Percentiles rank a stretch among this genome's conserved stretches.
These are phyloP conservation scores for Tieghemostelium lacteum DNA, from an alignment of 78 protist species.

Conservation along the genomic window DNA sequence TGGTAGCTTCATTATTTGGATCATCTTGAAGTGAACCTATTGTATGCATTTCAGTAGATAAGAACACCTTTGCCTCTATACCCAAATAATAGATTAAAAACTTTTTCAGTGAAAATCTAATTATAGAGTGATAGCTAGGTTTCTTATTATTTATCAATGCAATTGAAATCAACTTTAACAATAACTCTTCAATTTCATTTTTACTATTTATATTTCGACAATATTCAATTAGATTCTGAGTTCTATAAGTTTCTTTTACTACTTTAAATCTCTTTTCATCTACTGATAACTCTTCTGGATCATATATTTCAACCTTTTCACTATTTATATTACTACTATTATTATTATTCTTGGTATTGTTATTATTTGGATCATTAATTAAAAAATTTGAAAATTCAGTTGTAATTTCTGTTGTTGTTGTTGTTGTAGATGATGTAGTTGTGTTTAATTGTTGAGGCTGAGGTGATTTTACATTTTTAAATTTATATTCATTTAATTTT, in stretches of 20 bases:
- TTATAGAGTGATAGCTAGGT: constrained; percentile 28
- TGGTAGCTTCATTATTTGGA: neutral
- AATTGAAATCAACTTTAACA: constrained; percentile 55
- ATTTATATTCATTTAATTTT: constrained; percentile 18
- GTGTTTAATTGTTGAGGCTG: too few relatives aligned
- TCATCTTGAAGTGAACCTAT: constrained; percentile 57
- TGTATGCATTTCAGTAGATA: constrained; percentile 48
- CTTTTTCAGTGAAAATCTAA: constrained; percentile 37
- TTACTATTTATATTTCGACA: neutral
- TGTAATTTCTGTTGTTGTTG: neutral
- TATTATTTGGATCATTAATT: neutral
- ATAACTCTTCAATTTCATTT: constrained; percentile 56
- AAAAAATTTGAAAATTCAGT: neutral
- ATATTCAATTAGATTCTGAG: constrained; percentile 19
- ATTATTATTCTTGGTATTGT: neutral
- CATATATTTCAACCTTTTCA: neutral
- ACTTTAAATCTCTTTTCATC: constrained; percentile 21
- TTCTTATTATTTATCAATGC: constrained; percentile 10
- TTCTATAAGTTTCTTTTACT: constrained; percentile 27
- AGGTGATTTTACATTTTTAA: neutral
- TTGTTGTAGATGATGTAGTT: neutral
- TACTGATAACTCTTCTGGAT: neutral
- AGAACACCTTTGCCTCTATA: constrained; percentile 7
- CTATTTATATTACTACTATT: neutral
- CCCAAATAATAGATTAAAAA: constrained; percentile 56